Evolutionary conservation across 176 grass and related monocot genomes (phyloP).

Genomic region (Elymus sibiricus): DNA sequence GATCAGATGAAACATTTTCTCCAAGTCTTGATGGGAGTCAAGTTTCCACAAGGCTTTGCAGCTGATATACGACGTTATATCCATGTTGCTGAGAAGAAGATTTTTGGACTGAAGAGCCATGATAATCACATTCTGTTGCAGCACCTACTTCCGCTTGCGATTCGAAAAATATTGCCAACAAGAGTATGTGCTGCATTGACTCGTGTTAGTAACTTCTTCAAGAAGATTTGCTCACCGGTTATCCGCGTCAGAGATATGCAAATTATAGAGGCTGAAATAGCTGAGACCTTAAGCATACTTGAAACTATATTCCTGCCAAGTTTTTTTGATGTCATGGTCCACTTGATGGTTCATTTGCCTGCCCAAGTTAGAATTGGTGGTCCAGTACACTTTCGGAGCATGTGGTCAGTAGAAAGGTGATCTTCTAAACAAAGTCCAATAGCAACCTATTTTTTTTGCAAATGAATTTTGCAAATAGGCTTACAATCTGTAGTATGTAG

Average conservation of each 20-base stretch:
- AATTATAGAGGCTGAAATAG: background rate
- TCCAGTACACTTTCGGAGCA: background rate
- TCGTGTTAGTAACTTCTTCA: conserved; percentile 6
- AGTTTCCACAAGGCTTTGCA: background rate
- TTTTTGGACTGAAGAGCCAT: background rate
- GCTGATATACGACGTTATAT: background rate
- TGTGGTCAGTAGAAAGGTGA: background rate
- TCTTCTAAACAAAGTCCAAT: background rate
- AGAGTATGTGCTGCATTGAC: background rate
- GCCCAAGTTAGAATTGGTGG: background rate
- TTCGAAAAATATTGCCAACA: background rate
- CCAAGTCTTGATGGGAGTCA: background rate
- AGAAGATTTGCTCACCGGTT: background rate
- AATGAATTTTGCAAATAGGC: too few species aligned
- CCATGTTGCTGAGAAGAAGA: background rate
- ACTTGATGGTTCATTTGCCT: background rate
- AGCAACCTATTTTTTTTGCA: too few species aligned
- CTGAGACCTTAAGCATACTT: background rate
- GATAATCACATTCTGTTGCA: background rate
- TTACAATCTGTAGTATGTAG: too few species aligned
- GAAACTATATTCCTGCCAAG: background rate
- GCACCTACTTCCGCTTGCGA: background rate
- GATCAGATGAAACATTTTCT: background rate
- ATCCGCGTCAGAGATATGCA: background rate
- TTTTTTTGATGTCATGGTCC: conserved; percentile 6